Conservation (phyloP, 1,284 basidiomycete genomes). For the Ustilago hordei region DNA sequence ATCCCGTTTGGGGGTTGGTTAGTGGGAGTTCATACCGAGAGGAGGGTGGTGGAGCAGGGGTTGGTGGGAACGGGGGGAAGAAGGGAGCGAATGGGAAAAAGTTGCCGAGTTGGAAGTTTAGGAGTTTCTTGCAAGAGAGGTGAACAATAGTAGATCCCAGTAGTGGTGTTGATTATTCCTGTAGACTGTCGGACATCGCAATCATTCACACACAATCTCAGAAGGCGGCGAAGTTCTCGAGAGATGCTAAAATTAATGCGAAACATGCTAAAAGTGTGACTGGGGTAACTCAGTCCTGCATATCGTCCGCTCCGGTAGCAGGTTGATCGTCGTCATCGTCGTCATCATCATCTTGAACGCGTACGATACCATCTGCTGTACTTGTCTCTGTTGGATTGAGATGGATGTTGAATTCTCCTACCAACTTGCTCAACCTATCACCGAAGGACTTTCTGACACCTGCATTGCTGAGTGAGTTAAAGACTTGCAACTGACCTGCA, state of each 20-base stretch:
- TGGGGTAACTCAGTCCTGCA: constrained; percentile 26
- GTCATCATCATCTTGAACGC: constrained; percentile 48
- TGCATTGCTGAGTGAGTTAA: constrained; percentile 76
- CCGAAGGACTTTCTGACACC: constrained; percentile 70
- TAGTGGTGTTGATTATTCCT: not conserved
- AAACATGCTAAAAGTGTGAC: not conserved
- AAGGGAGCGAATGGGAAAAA: constrained; percentile 31
- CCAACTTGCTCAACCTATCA: constrained; percentile 60
- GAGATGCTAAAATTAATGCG: not conserved
- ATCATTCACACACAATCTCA: not conserved
- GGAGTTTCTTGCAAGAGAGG: constrained; percentile 41
- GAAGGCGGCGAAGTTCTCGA: not conserved
- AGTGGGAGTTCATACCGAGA: constrained; percentile 10
- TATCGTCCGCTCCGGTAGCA: constrained; percentile 22
- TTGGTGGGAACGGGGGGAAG: constrained; percentile 13
- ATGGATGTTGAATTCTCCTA: constrained; percentile 19
- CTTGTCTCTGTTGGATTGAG: constrained; percentile 42
- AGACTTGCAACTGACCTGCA: constrained; percentile 90
- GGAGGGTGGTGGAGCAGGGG: constrained; percentile 8
- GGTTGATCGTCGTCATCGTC: constrained; percentile 43
- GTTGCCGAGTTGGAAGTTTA: constrained; percentile 42
- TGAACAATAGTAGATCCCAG: not conserved
- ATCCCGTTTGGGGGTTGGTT: constrained; percentile 42
- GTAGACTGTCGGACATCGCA: not conserved
- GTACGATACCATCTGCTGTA: constrained; percentile 50